Percentiles rank a stretch among this genome's conserved stretches.
Evolutionary conservation across 441 rosid genomes (phyloP).

Genomic region (Adansonia gregorii): DNA sequence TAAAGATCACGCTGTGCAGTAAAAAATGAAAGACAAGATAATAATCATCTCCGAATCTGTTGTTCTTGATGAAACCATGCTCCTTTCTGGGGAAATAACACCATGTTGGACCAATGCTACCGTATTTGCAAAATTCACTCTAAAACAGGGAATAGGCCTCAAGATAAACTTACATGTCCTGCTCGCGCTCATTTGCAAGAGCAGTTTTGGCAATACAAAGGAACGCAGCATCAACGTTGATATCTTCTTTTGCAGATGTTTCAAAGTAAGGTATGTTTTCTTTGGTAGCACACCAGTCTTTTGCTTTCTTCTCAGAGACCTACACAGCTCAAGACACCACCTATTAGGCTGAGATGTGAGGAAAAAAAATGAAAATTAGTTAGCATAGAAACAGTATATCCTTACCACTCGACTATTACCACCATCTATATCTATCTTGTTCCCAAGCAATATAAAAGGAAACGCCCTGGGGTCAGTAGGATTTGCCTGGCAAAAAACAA

Average conservation of each 20-base stretch:
- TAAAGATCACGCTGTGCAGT: no score
- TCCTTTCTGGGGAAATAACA: not conserved
- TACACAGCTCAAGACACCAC: conserved; percentile 29
- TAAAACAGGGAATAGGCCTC: not conserved
- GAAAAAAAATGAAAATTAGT: not conserved
- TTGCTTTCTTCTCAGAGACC: conserved; percentile 97
- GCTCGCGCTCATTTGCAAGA: conserved; percentile 74
- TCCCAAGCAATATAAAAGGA: conserved; percentile 88
- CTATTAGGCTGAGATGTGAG: conserved; percentile 25
- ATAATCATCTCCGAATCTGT: not conserved
- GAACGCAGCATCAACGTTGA: conserved; percentile 83
- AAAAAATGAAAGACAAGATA: not conserved
- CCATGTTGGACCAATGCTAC: not conserved
- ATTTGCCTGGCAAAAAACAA: conserved; percentile 58
- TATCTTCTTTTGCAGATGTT: conserved; percentile 94
- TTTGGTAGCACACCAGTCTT: conserved; percentile 86
- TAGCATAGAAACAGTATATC: conserved; percentile 2
- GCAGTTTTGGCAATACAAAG: conserved; percentile 79
- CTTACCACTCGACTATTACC: conserved; percentile 98
- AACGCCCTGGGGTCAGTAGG: conserved; percentile 73
- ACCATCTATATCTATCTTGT: conserved; percentile 97
- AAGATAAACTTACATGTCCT: conserved; percentile 72
- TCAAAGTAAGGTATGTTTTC: conserved; percentile 87
- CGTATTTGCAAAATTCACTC: conserved; percentile 18
- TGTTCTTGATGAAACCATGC: not conserved